Base-by-base conservation (phyloP, 1,139 yeast genomes). In the Yamadazyma spencermartinsiae region DNA sequence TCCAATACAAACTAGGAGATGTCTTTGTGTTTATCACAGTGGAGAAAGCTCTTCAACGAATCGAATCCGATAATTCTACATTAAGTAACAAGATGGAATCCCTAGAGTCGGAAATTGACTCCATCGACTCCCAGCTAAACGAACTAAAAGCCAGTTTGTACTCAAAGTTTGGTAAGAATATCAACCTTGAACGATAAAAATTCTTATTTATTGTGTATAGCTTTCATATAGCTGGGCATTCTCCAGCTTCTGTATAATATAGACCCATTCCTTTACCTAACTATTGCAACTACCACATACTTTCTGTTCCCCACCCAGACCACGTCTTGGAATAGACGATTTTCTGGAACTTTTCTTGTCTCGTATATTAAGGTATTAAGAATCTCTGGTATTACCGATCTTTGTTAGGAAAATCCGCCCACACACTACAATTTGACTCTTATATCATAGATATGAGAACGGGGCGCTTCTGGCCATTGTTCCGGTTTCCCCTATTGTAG, bases 161-260 rank as follows among this genome's bases (percentile, higher is more conserved):
- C 56, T 87, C 88, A 13, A 89, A 87, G 60, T 92, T 92, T 58
- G 98, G 98, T 27, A 79, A 79, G 50, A 82, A 89, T 44, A 92
- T 92, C 56, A 90, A 90, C 58, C 69, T 92, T 36, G 98, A 92
- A 54, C 71, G 80, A 41, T 68, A 53, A 51, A 12, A n/a, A n/a
- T n/a, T n/a, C n/a, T n/a, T n/a, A n/a, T n/a, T n/a, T n/a, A n/a
- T n/a, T n/a, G n/a, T n/a, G n/a, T n/a, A n/a, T n/a, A n/a, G n/a
- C n/a, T n/a, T n/a, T n/a, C n/a, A n/a, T n/a, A n/a, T n/a, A n/a
- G n/a, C n/a, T n/a, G n/a, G n/a, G n/a, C n/a, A n/a, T n/a, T n/a
- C n/a, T n/a, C n/a, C n/a, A n/a, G n/a, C n/a, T n/a, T n/a, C 21
- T 19, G 21, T 19, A 19, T 19, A 19, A 19, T 19, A n/a, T n/a